phyloP scores from a whole-genome alignment of 1,284 basidiomycete species.

The Papiliotrema laurentii region DNA sequence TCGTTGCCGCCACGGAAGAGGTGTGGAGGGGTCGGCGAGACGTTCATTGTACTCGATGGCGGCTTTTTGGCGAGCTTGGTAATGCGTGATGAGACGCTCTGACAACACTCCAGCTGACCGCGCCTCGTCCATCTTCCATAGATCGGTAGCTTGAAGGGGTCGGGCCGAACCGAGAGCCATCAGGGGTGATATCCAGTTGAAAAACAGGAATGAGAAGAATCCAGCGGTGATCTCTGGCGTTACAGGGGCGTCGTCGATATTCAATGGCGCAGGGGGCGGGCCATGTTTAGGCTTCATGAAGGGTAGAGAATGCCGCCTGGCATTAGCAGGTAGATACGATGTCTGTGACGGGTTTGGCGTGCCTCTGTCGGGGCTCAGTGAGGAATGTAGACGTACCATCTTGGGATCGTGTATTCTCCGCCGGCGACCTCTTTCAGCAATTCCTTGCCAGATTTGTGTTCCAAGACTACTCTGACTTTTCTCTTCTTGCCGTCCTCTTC shows the following conservation, averaged over 20 bases:
- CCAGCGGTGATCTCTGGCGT: slow-evolving; percentile 56
- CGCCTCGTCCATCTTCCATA: slow-evolving; percentile 68
- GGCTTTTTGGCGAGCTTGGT: slow-evolving; percentile 57
- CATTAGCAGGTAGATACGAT: slow-evolving; percentile 3
- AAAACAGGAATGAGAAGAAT: slow-evolving; percentile 56
- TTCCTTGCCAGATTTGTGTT: slow-evolving; percentile 38
- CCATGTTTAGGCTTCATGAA: slow-evolving; percentile 44
- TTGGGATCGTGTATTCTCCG: slow-evolving; percentile 39
- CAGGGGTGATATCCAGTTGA: slow-evolving; percentile 70
- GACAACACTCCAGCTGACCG: slow-evolving; percentile 60
- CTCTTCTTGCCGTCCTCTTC: slow-evolving; percentile 31
- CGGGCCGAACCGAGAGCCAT: slow-evolving; percentile 58
- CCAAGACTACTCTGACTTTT: slow-evolving; percentile 37
- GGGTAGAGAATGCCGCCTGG: slow-evolving; percentile 44
- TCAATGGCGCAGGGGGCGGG: slow-evolving; percentile 53
- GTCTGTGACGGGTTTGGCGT: no score
- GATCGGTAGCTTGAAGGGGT: slow-evolving; percentile 72
- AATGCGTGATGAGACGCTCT: slow-evolving; percentile 60
- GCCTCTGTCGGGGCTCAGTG: no score
- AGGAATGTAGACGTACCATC: slow-evolving; percentile 33
- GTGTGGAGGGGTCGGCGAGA: slow-evolving; percentile 49
- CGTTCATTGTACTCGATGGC: slow-evolving; percentile 67
- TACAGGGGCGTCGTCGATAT: slow-evolving; percentile 55
- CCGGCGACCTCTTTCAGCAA: slow-evolving; percentile 31
- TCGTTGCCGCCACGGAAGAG: slow-evolving; percentile 29